These are phyloP conservation scores for Gentiana dahurica DNA, from an alignment of 257 asterid genomes.

Conservation along the genomic window DNA sequence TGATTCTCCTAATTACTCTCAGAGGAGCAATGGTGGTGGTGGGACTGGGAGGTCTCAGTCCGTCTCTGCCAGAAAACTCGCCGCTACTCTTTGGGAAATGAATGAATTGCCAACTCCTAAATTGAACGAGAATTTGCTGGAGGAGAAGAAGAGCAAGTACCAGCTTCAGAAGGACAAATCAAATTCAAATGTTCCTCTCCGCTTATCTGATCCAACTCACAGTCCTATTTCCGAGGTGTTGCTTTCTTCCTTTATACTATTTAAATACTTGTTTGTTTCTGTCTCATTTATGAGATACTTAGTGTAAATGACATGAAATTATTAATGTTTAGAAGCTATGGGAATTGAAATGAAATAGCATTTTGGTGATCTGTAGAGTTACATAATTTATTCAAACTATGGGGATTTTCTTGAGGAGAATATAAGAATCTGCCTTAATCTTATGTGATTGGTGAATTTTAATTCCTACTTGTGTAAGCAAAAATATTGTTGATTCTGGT, in stretches of 20 bases:
- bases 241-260: conserved; percentile 8
- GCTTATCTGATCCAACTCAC: conserved; percentile 77
- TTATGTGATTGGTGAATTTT: no score
- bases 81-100: conserved; percentile 94
- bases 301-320: no score
- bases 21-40: conserved; percentile 36
- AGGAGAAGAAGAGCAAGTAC: conserved; percentile 26
- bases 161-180: conserved; percentile 30
- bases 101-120: conserved; percentile 68
- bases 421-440: no score
- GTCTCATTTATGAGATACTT: neutral
- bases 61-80: conserved; percentile 78
- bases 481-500: no score
- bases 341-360: no score
- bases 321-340: no score
- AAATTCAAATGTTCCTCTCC: conserved; percentile 47
- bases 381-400: no score
- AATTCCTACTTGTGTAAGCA: no score
- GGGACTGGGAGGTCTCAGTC: conserved; percentile 61
- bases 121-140: conserved; percentile 33
- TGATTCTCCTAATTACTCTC: conserved; percentile 55
- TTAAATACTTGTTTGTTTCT: conserved; percentile 1
- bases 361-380: no score
- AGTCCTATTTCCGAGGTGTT: conserved; percentile 67
- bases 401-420: no score